Evolutionary conservation across 1,139 yeast species (phyloP), one percentile per base, ranked within the genome.

Genomic region (Spathaspora jeffriesii): DNA sequence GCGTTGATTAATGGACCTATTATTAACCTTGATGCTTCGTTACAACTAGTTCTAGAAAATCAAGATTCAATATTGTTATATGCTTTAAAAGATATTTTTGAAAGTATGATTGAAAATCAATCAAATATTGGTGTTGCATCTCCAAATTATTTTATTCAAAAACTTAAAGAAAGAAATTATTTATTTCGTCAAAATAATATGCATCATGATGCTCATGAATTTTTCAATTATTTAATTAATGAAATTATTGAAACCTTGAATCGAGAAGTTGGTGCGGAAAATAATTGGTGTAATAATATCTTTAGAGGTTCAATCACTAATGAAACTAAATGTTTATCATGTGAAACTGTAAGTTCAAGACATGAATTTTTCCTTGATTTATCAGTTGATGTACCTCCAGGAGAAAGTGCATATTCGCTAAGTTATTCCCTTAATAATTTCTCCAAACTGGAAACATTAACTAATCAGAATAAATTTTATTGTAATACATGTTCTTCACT

Each of bases 161-260:
- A 85, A 45, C 72, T 92, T 46, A 91, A 91, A 63, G 81, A 81
- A 48, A 91, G 89, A 58, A 93, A 93, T 63, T 88, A 84, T 56
- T 71, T 93, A 55, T 93, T 93, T 63, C 76, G 96, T 52, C 88
- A 91, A 50, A 84, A 88, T 45, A 75, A 75, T 51, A 91, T 92
- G 96, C 99, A 93, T 64, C 99, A 93, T 62, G 99, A 93, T 71
- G 97, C 99, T 2, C 99, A 93, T 66, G 99, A 93, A 64, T 93
- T 93, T 64, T 78, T 91, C 62, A 92, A 92, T 64, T 92, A 89
- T 60, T 66, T 92, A 54, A 74, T 93, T 46, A 93, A 93, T 65
- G 88, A 85, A 54, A 81, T 89, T 27, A 82, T 91, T 49, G 99
- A 93, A 55, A 76, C 80, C 32, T 66, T 88, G 28, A 83, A 81